Conservation (phyloP, 2,329 filamentous ascomycete species). For the Neocucurbitaria cava region DNA sequence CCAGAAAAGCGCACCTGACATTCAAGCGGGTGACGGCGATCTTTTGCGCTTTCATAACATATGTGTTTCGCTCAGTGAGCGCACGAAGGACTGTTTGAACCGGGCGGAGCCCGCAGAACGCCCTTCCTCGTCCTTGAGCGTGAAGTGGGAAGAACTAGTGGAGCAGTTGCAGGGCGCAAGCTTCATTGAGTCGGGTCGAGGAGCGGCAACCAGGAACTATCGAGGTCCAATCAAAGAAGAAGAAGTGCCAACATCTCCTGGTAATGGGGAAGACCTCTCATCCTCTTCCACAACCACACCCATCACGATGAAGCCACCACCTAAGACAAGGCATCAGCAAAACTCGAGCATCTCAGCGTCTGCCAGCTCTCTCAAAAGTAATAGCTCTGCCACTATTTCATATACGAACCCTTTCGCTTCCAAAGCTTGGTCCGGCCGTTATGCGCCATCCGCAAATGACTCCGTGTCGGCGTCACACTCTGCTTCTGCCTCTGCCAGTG, state of each 20-base stretch:
- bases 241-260: conserved; percentile 33
- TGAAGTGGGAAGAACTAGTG: conserved; percentile 62
- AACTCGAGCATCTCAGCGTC: conserved; percentile 43
- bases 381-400: conserved; percentile 30
- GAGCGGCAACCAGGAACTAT: conserved; percentile 39
- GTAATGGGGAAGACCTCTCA: conserved; percentile 30
- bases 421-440: conserved; percentile 27
- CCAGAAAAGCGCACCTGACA: conserved; percentile 44
- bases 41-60: conserved; percentile 58
- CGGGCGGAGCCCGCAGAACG: conserved; percentile 61
- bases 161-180: conserved; percentile 52
- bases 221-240: conserved; percentile 35
- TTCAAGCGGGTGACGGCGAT: conserved; percentile 53
- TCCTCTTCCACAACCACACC: conserved; percentile 44
- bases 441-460: conserved; percentile 33
- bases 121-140: conserved; percentile 55
- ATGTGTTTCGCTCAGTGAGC: conserved; percentile 55
- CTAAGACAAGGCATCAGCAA: conserved; percentile 39
- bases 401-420: conserved; percentile 34
- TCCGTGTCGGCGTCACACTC: conserved; percentile 35
- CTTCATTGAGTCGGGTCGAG: conserved; percentile 37
- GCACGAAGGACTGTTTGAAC: conserved; percentile 59
- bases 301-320: conserved; percentile 41
- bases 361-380: conserved; percentile 41
- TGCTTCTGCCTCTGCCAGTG: conserved; percentile 38